Percentiles rank a stretch among this genome's conserved stretches.
Conservation (phyloP, 345 rosid species). For the Ailanthus altissimus region DNA sequence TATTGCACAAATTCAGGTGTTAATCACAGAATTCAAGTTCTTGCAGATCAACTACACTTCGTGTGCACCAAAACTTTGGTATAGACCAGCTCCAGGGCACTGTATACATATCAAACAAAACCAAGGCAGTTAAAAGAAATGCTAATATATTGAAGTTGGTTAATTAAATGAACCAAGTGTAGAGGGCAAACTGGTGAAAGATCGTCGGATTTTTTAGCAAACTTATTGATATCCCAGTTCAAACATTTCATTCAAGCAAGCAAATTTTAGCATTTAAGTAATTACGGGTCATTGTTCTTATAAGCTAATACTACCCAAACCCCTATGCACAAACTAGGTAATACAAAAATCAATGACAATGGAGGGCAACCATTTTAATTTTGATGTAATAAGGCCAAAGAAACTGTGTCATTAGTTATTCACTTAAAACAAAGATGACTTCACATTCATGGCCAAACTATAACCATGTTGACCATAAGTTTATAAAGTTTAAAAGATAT, state of each 20-base stretch:
- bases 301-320: constrained; percentile 1
- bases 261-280: background rate
- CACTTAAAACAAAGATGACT: background rate
- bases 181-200: background rate
- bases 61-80: constrained; percentile 22
- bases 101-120: constrained; percentile 13
- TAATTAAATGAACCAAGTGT: background rate
- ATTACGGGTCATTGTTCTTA: background rate
- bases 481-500: background rate
- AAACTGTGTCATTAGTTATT: background rate
- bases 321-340: background rate
- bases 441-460: background rate
- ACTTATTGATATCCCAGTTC: background rate
- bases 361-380: background rate
- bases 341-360: constrained; percentile 1
- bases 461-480: background rate
- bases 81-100: constrained; percentile 27
- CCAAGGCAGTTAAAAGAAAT: background rate
- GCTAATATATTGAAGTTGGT: background rate
- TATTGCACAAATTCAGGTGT: background rate
- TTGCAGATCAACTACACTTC: constrained; percentile 24
- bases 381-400: background rate
- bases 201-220: background rate
- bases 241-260: constrained; percentile 3
- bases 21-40: constrained; percentile 14